Percentiles rank a stretch among this genome's conserved stretches.
Evolutionary conservation across 768 basidiomycete species (phyloP).

Genomic region (Lactifluus rugatus): DNA sequence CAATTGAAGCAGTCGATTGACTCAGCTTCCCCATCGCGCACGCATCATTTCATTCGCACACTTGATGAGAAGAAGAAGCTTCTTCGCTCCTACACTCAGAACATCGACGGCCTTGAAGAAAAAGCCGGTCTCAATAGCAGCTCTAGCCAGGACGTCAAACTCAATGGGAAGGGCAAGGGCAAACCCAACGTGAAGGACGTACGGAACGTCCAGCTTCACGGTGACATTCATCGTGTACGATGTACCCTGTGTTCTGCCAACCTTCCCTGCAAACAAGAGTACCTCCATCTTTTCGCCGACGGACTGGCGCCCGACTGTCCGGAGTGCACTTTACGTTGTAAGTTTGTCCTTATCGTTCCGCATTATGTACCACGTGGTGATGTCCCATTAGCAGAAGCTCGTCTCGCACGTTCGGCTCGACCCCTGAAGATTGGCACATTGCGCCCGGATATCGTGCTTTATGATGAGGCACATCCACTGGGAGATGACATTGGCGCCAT

Average conservation of each 20-base stretch:
- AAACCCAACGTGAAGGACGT: slow-evolving; percentile 64
- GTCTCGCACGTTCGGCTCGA: slow-evolving; percentile 75
- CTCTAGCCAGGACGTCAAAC: slow-evolving; percentile 42
- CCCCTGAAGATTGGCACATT: slow-evolving; percentile 73
- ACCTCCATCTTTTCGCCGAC: slow-evolving; percentile 52
- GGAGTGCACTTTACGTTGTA: slow-evolving; percentile 74
- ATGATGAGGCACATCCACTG: slow-evolving; percentile 87
- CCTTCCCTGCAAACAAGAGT: slow-evolving; percentile 55
- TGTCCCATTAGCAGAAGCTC: slow-evolving; percentile 48
- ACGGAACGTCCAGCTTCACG: slow-evolving; percentile 88
- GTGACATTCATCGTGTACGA: slow-evolving; percentile 85
- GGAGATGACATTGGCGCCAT: slow-evolving; percentile 87
- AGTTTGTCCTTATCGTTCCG: slow-evolving; percentile 27
- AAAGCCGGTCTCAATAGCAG: slow-evolving; percentile 64
- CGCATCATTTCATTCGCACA: slow-evolving; percentile 81
- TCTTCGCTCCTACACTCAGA: slow-evolving; percentile 90
- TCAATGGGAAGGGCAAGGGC: slow-evolving; percentile 54
- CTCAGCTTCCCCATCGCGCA: slow-evolving; percentile 67
- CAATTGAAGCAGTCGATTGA: slow-evolving; percentile 80
- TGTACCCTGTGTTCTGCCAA: slow-evolving; percentile 80
- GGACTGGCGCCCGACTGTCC: slow-evolving; percentile 81
- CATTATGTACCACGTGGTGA: slow-evolving; percentile 4
- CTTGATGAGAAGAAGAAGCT: slow-evolving; percentile 79
- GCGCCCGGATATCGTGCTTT: slow-evolving; percentile 88
- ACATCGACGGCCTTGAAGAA: slow-evolving; percentile 92